Evolutionary conservation across 306 rosid species (phyloP), one percentile per base, ranked within the genome.

Genomic region (Canavalia gladiata): DNA sequence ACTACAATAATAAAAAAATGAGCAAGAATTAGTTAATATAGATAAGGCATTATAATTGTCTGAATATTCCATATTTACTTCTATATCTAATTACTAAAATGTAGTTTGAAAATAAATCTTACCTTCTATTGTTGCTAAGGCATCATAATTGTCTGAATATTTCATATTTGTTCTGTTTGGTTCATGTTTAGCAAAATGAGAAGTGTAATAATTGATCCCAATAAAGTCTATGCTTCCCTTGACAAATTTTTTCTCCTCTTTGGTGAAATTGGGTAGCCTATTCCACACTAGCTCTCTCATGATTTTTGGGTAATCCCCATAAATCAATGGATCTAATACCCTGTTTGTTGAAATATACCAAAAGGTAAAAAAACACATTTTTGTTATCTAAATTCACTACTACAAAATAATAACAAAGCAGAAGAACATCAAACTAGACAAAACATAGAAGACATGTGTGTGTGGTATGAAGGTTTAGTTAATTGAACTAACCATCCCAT

Each of bases 181-280:
- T 79, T 77, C 76, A 2, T 55, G 4, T 75, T 35, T 83, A 34
- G 74, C 82, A 74, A 72, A 81, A 2, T n/a, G 66, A 28, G 90
- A 84, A 12, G 25, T 54, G 54, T 87, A 87, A 65, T 87, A 87
- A 45, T 87, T 87, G 2, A 87, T 60, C 2, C 84, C 87, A 37
- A 84, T 52, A 42, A 87, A 87, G 31, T 81, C 82, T 1, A 70
- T 2, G 41, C 81, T 65, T 50, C 87, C 87, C 64, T 81, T 70
- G 3, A 87, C 8, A 45, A 84, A 1, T 2, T 3, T 25, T 60
- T 45, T 73, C 63, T 87, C 76, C 50, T 73, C 25, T 47, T 70
- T n/a, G 0, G 83, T 72, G 65, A 87, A 87, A 3, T 29, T 39
- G 2, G 90, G 87, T 7, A 87, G 56, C 39, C 87, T 77, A 25